Evolutionary conservation across 2,329 filamentous ascomycete species (phyloP), one percentile per base, ranked within the genome.

Genomic region (Pleurostoma richardsiae): DNA sequence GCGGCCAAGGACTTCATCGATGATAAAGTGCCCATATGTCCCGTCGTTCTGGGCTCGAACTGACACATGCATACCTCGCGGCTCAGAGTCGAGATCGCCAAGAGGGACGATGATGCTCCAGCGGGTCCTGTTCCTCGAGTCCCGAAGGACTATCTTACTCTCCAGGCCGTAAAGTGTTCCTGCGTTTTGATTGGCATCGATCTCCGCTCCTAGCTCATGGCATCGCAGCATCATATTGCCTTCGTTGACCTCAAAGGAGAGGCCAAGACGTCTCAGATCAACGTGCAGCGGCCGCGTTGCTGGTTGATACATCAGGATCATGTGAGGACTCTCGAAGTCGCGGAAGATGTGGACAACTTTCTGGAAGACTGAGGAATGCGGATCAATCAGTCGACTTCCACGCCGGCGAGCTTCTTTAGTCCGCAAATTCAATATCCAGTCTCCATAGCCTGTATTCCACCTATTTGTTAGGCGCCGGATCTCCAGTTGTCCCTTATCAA

Each of bases 111-210:
- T 63, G 5, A 86, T 63, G 30, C 71, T 81, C 6, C 73, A 72
- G 4, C 69, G 64, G 0, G 55, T 48, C 0, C 46, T 53, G 39
- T 77, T 73, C 0, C 53, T 48, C 0, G 56, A 44, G n/a, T 76
- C 72, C 0, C 72, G 68, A 10, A 85, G 59, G 1, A 86, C 72
- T 3, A 85, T 61, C 56, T 77, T 85, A 57, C 75, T 82, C 3
- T 62, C 48, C 1, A 86, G 63, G 0, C 84, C 83, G 48, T 86
- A 77, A 54, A 77, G 71, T 0, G 79, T 80, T 0, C 83, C 83
- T 0, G 73, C 63, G 43, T 85, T 75, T 54, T 88, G 85, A 7
- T 77, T 52, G 0, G 59, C 56, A 44, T 83, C 79, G 1, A 88
- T 65, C 39, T 78, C 70, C 0, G 74, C 66, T n/a, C n/a, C n/a